These are phyloP conservation scores for Fusarium buharicum DNA, from an alignment of 2,329 filamentous ascomycete genomes.

Conservation along the genomic window DNA sequence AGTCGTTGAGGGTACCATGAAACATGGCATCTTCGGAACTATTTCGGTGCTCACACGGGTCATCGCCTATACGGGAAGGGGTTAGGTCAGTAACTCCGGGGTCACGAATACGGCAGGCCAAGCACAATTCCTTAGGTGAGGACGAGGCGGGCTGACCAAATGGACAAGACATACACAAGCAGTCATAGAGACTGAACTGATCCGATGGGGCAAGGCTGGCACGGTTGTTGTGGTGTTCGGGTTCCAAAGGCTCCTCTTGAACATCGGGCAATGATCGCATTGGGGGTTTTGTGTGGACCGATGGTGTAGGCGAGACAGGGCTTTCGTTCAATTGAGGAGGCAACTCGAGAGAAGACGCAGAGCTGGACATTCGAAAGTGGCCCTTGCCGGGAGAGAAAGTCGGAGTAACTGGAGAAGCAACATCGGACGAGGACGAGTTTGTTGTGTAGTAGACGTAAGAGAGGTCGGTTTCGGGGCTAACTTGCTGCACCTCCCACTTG, in stretches of 20 bases:
- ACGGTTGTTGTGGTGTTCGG: slow-evolving; percentile 64
- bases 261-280: slow-evolving; percentile 82
- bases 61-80: slow-evolving; percentile 62
- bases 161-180: slow-evolving; percentile 73
- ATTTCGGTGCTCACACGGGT: slow-evolving; percentile 68
- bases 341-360: slow-evolving; percentile 79
- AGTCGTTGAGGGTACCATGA: slow-evolving; percentile 50
- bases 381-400: slow-evolving; percentile 71
- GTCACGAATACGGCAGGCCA: slow-evolving; percentile 11
- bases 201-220: slow-evolving; percentile 56
- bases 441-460: slow-evolving; percentile 57
- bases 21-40: slow-evolving; percentile 53
- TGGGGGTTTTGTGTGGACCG: slow-evolving; percentile 59
- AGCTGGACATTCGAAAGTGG: slow-evolving; percentile 76
- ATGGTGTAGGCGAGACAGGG: slow-evolving; percentile 63
- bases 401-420: slow-evolving; percentile 75
- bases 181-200: slow-evolving; percentile 63
- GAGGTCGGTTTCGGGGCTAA: slow-evolving; percentile 48
- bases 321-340: slow-evolving; percentile 59
- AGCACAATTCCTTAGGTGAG: slow-evolving; percentile 8
- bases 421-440: slow-evolving; percentile 71
- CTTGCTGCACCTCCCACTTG: slow-evolving; percentile 46
- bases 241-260: slow-evolving; percentile 82
- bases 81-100: slow-evolving; percentile 29
- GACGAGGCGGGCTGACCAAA: slow-evolving; percentile 12